Base-by-base conservation (phyloP, 2,329 filamentous ascomycete genomes). In the Penicillium brevicompactum region DNA sequence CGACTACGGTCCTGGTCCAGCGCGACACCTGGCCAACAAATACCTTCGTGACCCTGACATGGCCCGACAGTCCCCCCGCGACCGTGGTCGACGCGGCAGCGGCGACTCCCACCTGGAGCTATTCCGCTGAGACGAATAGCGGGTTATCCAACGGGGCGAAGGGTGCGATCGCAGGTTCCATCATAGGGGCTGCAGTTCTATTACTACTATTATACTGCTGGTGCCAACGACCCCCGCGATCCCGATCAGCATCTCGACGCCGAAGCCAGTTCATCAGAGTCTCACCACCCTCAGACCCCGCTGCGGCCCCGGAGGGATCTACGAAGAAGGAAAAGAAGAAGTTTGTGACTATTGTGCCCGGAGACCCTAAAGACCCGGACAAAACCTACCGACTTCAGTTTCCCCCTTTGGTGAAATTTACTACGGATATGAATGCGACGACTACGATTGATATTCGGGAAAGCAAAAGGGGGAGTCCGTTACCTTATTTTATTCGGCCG, bases 121-220 rank as follows among this genome's bases (percentile, higher is more conserved):
- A 37, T 49, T 8, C 45, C 14, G 13, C 3, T 5, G 21, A 18
- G 8, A 11, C 21, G 27, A 47, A 30, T n/a, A 32, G 11, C 5
- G 46, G 40, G n/a, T 13, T 53, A 5, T 53, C 51, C 16, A n/a
- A 24, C 18, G 27, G 16, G 16, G 41, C 22, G 11, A 53, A 49
- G 24, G 51, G 51, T 6, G 38, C 44, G 13, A 53, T 53, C 41
- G 51, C 46, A 8, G 51, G 51, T 14, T 53, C 37, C 24, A 41
- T 49, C 21, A 14, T 53, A 11, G 44, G 51, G 11, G 27, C 11
- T 16, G 37, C 11, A 7, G 14, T 21, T 22, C 41, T 49, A n/a
- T 13, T 53, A 8, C 21, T 53, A 37, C 22, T 53, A 27, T 16
- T 53, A 6, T 53, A 40, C 31, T 53, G 47, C 31, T 43, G 40